Percentiles rank a stretch among this genome's conserved stretches.
Evolutionary conservation across 208 protist genomes (phyloP).

Genomic region (Trichomonas gallinae): DNA sequence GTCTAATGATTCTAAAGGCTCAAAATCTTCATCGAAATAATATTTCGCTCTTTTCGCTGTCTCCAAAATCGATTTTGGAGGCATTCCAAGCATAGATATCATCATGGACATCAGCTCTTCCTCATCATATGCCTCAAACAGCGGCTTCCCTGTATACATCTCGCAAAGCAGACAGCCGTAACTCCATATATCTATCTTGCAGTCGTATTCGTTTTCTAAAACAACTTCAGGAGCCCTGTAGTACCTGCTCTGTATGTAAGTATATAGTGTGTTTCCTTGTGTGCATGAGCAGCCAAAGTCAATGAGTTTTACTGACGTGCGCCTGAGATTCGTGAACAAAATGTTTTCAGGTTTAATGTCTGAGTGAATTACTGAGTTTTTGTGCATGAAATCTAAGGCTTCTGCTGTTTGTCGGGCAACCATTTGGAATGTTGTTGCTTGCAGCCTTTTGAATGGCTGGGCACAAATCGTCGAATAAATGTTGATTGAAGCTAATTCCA

Average conservation of each 20-base stretch:
- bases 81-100: background rate
- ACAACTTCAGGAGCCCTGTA: constrained; percentile 10
- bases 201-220: background rate
- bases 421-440: background rate
- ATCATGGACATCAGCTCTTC: constrained; percentile 30
- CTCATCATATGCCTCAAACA: constrained; percentile 35
- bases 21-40: background rate
- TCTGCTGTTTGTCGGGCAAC: background rate
- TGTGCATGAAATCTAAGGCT: background rate
- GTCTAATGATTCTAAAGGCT: background rate
- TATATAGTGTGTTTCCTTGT: constrained; percentile 39
- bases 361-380: constrained; percentile 32
- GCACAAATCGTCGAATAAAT: background rate
- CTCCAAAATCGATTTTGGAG: background rate
- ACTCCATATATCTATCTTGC: constrained; percentile 31
- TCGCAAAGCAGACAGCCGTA: constrained; percentile 36
- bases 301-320: constrained; percentile 37
- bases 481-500: background rate
- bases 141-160: constrained; percentile 28
- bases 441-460: background rate
- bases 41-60: background rate
- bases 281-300: constrained; percentile 43
- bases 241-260: constrained; percentile 40
- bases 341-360: constrained; percentile 58
- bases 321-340: background rate